Evolutionary conservation across 805 yeast genomes (phyloP), one percentile per base, ranked within the genome.

Genomic region (Ogataea parapolymorpha): DNA sequence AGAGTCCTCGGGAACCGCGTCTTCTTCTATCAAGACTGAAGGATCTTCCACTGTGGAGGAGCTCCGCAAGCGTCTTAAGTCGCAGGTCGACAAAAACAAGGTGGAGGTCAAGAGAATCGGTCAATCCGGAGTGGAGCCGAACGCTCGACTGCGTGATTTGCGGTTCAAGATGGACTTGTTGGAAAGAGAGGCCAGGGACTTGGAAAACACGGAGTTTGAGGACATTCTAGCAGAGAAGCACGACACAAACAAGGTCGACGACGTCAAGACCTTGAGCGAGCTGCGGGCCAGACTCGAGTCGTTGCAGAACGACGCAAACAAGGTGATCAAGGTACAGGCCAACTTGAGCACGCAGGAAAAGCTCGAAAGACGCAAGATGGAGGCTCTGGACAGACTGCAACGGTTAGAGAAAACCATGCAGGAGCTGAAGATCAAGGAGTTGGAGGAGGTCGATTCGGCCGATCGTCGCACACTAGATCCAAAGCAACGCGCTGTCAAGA

Each of bases 131-230:
- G 75, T 81, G 20, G 95, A 86, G 57, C 95, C 96, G 3, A 83
- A 84, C 53, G 75, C 84, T 3, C 70, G 91, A 49, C 65, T 89
- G 37, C 72, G 93, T 45, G 81, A 78, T 32, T 69, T 90, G 52
- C 71, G 96, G 41, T 86, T 82, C 53, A 76, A 82, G 57, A 88
- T 88, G 95, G 95, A 85, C 44, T 82, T 78, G 48, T 71, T 90
- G 39, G 95, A 86, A 57, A 75, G 77, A 35, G 85, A 86, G 67
- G 96, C 96, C 0, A 68, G 95, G 45, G 85, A 84, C 54, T 70
- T 91, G 44, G 97, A 91, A 59, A 82, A 79, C 76, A 83, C 85
- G 15, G 93, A 88, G 50, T 89, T 87, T 54, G 82, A 76, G 20
- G 85, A 79, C 11, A 49, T 53, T 14, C 31, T 42, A 11, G 49